Conservation (phyloP, 1,284 basidiomycete genomes). For the Ganoderma boninense region DNA sequence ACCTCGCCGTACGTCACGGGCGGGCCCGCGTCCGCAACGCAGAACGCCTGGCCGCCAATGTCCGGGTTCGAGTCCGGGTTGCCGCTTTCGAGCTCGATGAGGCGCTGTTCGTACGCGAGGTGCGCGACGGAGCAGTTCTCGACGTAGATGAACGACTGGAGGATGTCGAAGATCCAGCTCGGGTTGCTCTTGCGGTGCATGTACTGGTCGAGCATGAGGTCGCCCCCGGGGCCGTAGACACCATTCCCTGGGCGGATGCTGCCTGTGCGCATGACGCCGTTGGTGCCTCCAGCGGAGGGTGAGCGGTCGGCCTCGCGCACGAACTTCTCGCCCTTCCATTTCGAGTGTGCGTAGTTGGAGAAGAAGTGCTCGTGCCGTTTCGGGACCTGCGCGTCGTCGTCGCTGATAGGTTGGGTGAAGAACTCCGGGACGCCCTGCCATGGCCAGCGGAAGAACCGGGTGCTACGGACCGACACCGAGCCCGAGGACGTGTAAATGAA, state of each 20-base stretch:
- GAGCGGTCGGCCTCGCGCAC: slow-evolving; percentile 63
- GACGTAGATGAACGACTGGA: slow-evolving; percentile 74
- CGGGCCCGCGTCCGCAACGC: slow-evolving; percentile 67
- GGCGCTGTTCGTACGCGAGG: slow-evolving; percentile 74
- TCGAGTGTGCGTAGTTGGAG: slow-evolving; percentile 75
- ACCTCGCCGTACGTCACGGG: slow-evolving; percentile 68
- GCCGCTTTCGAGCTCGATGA: slow-evolving; percentile 55
- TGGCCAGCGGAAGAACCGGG: slow-evolving; percentile 73
- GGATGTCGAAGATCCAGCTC: slow-evolving; percentile 63
- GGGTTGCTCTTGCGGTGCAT: slow-evolving; percentile 66
- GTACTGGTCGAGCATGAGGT: slow-evolving; percentile 69
- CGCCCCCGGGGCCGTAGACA: slow-evolving; percentile 76
- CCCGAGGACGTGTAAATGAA: slow-evolving; percentile 73
- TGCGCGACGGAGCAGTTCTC: slow-evolving; percentile 79
- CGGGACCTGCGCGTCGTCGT: slow-evolving; percentile 58
- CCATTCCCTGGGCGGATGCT: slow-evolving; percentile 80
- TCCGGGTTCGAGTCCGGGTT: slow-evolving; percentile 57
- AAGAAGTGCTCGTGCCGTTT: slow-evolving; percentile 65
- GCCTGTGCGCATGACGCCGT: slow-evolving; percentile 63
- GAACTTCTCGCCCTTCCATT: slow-evolving; percentile 59
- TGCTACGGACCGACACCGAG: slow-evolving; percentile 58
- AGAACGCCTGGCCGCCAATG: slow-evolving; percentile 75
- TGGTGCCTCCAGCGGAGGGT: slow-evolving; percentile 42
- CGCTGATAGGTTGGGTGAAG: slow-evolving; percentile 65
- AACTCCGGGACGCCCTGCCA: slow-evolving; percentile 67